A percentile compares a stretch with the other conserved stretches of the same genome.
Evolutionary conservation across 345 rosid genomes (phyloP).

Genomic region (Eucalyptus viminalis): DNA sequence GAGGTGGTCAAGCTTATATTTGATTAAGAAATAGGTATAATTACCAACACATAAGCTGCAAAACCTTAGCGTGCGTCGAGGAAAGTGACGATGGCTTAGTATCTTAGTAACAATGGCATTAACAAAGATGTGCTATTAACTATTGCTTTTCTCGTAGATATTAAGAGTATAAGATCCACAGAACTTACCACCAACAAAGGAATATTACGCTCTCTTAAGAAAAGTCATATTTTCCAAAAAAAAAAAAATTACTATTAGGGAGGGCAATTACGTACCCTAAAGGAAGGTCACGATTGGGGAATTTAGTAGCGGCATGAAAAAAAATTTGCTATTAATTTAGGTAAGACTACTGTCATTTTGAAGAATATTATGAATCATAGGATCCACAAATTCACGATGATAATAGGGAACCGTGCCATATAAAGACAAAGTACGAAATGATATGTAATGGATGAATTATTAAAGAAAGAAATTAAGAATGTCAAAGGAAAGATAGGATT

Average conservation of each 20-base stretch:
- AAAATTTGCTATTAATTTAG: not conserved
- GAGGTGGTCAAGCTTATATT: not conserved
- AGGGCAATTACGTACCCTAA: not conserved
- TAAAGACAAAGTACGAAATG: not conserved
- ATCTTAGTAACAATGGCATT: not conserved
- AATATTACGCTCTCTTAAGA: not conserved
- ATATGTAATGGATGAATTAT: not conserved
- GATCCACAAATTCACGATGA: not conserved
- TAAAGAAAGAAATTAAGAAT: not conserved
- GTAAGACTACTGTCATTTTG: not conserved
- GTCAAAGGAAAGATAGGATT: not conserved
- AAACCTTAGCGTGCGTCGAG: not conserved
- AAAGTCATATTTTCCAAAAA: not conserved
- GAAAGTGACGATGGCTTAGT: not conserved
- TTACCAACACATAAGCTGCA: not conserved
- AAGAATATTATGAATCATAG: not conserved
- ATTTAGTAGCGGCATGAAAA: not conserved
- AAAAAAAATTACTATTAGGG: no score
- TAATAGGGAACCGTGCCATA: not conserved
- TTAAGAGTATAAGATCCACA: not conserved
- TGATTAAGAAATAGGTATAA: not conserved
- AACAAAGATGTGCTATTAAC: not conserved
- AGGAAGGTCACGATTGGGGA: not conserved
- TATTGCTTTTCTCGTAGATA: not conserved
- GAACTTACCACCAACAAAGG: not conserved